These are phyloP conservation scores for Hypomyces rosellus DNA, from an alignment of 2,329 filamentous ascomycete genomes.

Conservation along the genomic window DNA sequence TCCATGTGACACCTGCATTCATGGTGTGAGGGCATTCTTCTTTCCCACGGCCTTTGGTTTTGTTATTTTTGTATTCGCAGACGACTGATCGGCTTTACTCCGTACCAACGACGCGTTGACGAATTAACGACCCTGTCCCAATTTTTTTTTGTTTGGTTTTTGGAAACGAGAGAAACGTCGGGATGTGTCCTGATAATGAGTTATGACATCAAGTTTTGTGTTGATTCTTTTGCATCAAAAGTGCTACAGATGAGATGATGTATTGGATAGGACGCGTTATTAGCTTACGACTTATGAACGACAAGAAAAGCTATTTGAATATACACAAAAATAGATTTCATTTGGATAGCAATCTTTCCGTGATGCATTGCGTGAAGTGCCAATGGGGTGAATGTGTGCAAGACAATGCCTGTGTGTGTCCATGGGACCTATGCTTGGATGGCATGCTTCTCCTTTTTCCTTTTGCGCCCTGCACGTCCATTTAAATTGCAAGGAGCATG, in stretches of 20 bases:
- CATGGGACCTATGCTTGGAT: no score
- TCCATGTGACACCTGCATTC: slow-evolving; percentile 10
- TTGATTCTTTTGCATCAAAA: slow-evolving; percentile 21
- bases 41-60: slow-evolving; percentile 13
- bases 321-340: slow-evolving; percentile 6
- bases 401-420: no score
- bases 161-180: slow-evolving; percentile 20
- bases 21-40: slow-evolving; percentile 12
- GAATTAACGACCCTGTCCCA: slow-evolving; percentile 25
- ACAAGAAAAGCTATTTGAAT: slow-evolving; percentile 32
- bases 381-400: no score
- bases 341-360: not conserved
- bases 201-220: slow-evolving; percentile 26
- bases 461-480: no score
- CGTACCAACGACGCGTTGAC: slow-evolving; percentile 27
- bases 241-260: slow-evolving; percentile 23
- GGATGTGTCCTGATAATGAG: slow-evolving; percentile 28
- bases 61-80: slow-evolving; percentile 24
- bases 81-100: slow-evolving; percentile 23
- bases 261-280: slow-evolving; percentile 30
- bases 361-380: no score
- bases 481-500: no score
- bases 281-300: slow-evolving; percentile 36
- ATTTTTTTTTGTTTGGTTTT: slow-evolving; percentile 15
- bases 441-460: no score